Conservation (phyloP, 2,329 filamentous ascomycete genomes). For the Penicillium olsonii region DNA sequence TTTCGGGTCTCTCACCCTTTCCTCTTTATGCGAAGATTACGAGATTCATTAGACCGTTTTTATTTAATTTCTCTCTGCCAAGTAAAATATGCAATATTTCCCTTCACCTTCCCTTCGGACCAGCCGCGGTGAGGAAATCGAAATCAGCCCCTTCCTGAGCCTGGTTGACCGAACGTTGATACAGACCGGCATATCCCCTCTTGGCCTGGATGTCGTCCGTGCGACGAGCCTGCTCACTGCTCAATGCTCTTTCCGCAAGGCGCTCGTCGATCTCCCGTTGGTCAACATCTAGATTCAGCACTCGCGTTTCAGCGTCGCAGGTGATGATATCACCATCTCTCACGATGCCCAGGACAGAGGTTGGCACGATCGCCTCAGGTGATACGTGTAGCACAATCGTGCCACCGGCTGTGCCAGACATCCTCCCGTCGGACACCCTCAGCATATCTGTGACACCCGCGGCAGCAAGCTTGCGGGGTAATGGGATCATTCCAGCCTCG, state of each 20-base stretch:
- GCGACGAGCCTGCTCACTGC: not conserved
- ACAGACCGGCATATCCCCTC: not conserved
- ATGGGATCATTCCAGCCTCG: conserved; percentile 49
- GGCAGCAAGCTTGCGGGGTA: conserved; percentile 46
- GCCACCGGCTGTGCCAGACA: conserved; percentile 53
- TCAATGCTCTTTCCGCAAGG: not conserved
- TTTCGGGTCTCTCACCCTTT: too few species aligned
- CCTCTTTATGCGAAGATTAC: too few species aligned
- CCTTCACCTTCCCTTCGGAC: not conserved
- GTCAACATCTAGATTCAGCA: conserved; percentile 18
- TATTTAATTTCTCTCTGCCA: too few species aligned
- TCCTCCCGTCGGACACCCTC: conserved; percentile 49
- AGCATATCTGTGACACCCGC: conserved; percentile 52
- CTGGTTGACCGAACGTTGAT: not conserved
- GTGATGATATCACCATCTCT: conserved; percentile 46
- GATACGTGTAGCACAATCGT: conserved; percentile 52
- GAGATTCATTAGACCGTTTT: too few species aligned
- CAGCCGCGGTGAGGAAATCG: not conserved
- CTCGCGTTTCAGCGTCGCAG: conserved; percentile 43
- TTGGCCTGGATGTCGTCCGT: not conserved
- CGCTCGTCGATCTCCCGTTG: not conserved
- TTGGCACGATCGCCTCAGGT: conserved; percentile 46
- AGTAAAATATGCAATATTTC: too few species aligned
- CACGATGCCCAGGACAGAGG: conserved; percentile 46
- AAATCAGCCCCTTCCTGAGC: not conserved